phyloP scores from a whole-genome alignment of 352 stramenopile species.

The Aphanomyces cochlioides region DNA sequence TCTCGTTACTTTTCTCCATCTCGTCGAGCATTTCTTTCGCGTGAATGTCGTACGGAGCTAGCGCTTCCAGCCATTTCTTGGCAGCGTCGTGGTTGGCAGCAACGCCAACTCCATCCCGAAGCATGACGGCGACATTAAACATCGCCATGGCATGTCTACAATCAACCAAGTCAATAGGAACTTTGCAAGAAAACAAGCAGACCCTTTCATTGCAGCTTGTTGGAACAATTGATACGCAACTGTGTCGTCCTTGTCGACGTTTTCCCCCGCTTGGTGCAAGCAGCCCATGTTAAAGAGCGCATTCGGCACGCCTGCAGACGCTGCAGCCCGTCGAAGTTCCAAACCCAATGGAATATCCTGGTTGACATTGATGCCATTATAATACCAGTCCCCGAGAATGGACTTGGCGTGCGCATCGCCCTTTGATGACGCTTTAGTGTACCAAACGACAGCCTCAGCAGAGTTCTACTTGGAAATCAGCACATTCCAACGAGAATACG shows the following conservation, averaged over 20 bases:
- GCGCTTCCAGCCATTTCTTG: conserved; percentile 70
- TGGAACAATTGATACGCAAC: conserved; percentile 73
- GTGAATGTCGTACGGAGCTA: conserved; percentile 67
- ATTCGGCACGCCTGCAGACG: conserved; percentile 48
- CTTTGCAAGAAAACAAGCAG: not conserved
- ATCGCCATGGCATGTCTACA: conserved; percentile 75
- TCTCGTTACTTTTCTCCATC: conserved; percentile 27
- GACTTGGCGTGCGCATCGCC: conserved; percentile 73
- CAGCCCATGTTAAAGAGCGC: conserved; percentile 80
- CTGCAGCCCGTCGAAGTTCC: conserved; percentile 65
- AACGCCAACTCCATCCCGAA: conserved; percentile 65
- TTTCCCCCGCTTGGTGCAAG: conserved; percentile 63
- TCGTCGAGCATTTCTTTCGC: conserved; percentile 67
- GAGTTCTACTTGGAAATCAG: conserved; percentile 50
- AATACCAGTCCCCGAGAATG: conserved; percentile 67
- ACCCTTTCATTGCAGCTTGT: conserved; percentile 60
- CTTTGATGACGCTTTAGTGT: conserved; percentile 66
- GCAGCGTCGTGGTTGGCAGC: conserved; percentile 57
- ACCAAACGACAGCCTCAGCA: conserved; percentile 59
- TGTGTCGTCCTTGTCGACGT: conserved; percentile 50
- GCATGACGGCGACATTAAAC: conserved; percentile 85
- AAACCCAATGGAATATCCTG: conserved; percentile 55
- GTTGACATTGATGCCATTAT: conserved; percentile 47
- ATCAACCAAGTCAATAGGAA: not conserved
- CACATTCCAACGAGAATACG: not conserved